Base-by-base conservation (phyloP, 192 early-diverging fungal genomes). In the Coemansia sp. region DNA sequence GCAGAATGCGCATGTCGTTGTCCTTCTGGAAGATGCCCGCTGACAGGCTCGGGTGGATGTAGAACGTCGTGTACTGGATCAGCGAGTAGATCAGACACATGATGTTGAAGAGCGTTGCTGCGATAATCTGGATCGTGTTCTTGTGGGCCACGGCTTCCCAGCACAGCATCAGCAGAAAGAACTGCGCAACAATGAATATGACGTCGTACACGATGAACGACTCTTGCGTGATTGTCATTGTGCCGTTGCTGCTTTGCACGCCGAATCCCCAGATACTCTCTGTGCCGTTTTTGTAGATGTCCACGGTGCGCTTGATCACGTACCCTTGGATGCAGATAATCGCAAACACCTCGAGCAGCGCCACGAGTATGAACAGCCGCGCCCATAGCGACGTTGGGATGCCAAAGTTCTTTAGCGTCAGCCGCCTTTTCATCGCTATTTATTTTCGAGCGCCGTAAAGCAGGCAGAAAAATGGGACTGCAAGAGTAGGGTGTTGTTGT, bases 91-190 rank as follows among this genome's bases (percentile, higher is more conserved):
- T 59, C 50, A 75, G 72, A 29, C 83, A 84, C 65, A 87, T 70
- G 29, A 81, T 61, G 50, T 87, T 87, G 53, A 87, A 87, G 36
- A 84, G 61, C 14, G 84, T 85, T 5, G 84, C 81, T 0, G 86
- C 84, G 48, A 92, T 87, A 44, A 94, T 87, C 65, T 97, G 94
- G 61, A 97, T 94, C 22, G 94, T 92, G 79, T 97, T 97, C 71
- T 94, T 86, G 77, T 94, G 87, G 59, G 85, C 89, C 48, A 97
- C 87, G 84, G 94, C 94, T 81, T 97, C 94, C 74, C 88, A 86
- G 71, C 87, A 85, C 50, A 97, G 80, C 37, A 87, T 84, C 28
- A 94, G 81, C 54, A 88, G 86, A 67, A 94, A 97, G 22, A 97
- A 42, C 68, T 95, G 92, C 9, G 92, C 89, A 4, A 92, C 79